Conservation (phyloP, 2,329 filamentous ascomycete species). For the Leptographium wingfieldii region DNA sequence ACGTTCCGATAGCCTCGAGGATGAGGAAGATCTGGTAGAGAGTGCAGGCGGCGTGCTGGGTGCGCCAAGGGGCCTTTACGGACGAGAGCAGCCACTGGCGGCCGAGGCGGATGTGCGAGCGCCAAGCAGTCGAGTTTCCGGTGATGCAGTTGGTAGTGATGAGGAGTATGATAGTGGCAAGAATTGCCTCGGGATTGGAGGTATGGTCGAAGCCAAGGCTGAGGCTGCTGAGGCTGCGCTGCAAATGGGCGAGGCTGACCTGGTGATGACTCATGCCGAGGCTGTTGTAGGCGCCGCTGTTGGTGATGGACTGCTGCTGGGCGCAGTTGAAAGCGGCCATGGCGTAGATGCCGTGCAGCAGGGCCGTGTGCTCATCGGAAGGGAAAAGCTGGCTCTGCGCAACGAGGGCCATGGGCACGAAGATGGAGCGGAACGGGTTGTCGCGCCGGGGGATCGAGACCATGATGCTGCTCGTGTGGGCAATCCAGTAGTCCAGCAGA, state of each 20-base stretch:
- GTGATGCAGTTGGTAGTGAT: background rate
- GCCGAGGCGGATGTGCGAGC: background rate
- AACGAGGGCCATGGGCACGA: background rate
- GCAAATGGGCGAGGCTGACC: background rate
- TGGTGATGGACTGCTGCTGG: background rate
- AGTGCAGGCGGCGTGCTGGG: background rate
- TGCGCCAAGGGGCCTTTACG: background rate
- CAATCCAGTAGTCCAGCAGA: background rate
- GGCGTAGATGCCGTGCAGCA: conserved; percentile 3
- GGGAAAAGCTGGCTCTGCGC: background rate
- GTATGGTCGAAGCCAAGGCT: background rate
- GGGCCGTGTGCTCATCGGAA: background rate
- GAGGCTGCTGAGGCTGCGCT: background rate
- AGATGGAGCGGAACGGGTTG: conserved; percentile 1
- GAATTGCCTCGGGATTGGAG: background rate
- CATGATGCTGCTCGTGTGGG: background rate
- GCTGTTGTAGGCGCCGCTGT: background rate
- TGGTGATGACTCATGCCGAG: background rate
- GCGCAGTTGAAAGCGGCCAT: background rate
- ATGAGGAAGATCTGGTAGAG: conserved; percentile 3
- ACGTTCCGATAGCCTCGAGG: background rate
- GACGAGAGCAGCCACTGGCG: background rate
- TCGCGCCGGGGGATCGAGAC: background rate
- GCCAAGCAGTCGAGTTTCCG: background rate
- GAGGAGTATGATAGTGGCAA: background rate